These are phyloP conservation scores for Tuber borchii DNA, from an alignment of 495 filamentous ascomycete genomes.

Conservation along the genomic window DNA sequence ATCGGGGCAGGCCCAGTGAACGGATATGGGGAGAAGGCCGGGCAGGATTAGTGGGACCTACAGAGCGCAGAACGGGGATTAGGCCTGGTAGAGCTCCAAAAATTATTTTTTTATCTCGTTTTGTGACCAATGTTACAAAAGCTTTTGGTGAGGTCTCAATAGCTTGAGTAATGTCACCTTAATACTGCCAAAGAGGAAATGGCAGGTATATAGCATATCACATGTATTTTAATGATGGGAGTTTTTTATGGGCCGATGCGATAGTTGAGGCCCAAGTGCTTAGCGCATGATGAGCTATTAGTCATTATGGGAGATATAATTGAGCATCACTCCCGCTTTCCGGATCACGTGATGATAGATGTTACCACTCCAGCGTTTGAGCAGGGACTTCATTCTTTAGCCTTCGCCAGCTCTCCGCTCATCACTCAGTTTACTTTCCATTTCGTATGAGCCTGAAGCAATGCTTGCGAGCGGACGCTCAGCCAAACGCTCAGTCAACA, in stretches of 20 bases:
- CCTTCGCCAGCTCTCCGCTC: slow-evolving; percentile 4
- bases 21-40: slow-evolving; percentile 22
- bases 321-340: not conserved
- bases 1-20: not conserved
- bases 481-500: slow-evolving; percentile 14
- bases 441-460: slow-evolving; percentile 19
- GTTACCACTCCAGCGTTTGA: not conserved
- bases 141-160: not conserved
- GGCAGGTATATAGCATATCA: not conserved
- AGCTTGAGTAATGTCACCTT: not conserved
- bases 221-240: not conserved
- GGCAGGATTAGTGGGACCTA: not conserved
- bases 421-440: not conserved
- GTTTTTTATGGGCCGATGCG: not conserved
- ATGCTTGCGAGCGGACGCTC: slow-evolving; percentile 32
- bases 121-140: not conserved
- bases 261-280: not conserved
- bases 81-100: not conserved
- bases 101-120: not conserved
- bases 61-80: not conserved
- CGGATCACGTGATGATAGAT: not conserved
- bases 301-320: not conserved
- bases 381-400: not conserved
- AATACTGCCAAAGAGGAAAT: not conserved
- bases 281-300: not conserved